Evolutionary conservation across 129 eudicot genomes (phyloP), one percentile per base, ranked within the genome.

Genomic region (Chrysanthemum seticuspe): DNA sequence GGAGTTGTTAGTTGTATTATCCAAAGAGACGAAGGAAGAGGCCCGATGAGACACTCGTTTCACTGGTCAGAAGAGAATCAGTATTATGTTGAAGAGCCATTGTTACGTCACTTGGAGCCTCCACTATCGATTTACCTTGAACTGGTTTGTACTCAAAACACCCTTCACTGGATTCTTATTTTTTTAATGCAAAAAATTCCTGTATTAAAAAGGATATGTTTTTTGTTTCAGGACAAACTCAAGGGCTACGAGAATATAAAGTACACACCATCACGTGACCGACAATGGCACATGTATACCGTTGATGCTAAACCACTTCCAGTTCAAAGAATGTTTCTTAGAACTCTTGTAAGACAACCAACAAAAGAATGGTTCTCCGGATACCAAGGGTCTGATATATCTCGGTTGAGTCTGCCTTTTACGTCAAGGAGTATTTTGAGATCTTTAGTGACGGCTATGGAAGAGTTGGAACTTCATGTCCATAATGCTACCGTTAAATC

Each of bases 11-110:
- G 99, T 65, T 95, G 99, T 72, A 95, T 95, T 74, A 95, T 95
- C 56, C 99, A 95, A 76, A 80, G 99, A 76, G 99, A 95, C 48
- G 99, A 90, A 86, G 99, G 97, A 56, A 73, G 99, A 48, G 95
- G 91, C 44, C 99, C 99, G 13, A 90, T 95, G 89, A 83, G 99
- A 76, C 99, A 95, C 73, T 95, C 99, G n/a, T 95, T 95, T 74
- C 88, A 88, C 69, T 95, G 97, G 97, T 90, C 94, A 15, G 83
- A 75, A 13, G 93, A 83, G 65, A 95, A 90, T 68, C 81, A 55
- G 12, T 85, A 95, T 76, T 88, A 83, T 62, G 80, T 75, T 5
- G 99, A 95, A 78, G 99, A 90, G 80, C 99, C 97, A 52, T 80
- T 88, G 23, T 60, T 95, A 58, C 99, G 99, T 31, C 96, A 95